Evolutionary conservation across 768 basidiomycete genomes (phyloP), one percentile per base, ranked within the genome.

Genomic region (Amanita jacksonii): DNA sequence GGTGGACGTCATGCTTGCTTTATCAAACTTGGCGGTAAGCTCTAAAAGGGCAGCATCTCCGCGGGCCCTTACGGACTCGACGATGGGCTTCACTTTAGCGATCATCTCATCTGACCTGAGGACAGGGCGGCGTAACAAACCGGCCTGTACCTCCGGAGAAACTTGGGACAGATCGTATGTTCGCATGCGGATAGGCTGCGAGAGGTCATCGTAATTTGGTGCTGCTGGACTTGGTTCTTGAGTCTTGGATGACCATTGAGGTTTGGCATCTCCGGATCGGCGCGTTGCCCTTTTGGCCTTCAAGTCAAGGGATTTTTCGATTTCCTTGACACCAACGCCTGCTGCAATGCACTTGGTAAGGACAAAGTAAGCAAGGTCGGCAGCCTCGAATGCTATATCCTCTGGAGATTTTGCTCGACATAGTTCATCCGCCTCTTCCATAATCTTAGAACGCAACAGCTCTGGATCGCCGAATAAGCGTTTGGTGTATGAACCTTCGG

Each of bases 341-440:
- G 79, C 72, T 36, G 83, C 75, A 16, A 88, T 70, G 57, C 94
- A 97, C 51, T 83, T 81, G 16, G 86, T 77, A 53, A 99, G 63
- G 1, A 85, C 77, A 57, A 99, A 99, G 67, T 98, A 99, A 32
- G 94, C 55, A 18, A 99, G 68, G 64, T 99, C 96, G 1, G 93
- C 94, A 5, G 92, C 88, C 62, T 99, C 96, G 49, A 93, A 94
- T 1, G 92, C 86, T 12, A 96, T 68, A 23, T 97, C 88, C 38
- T 85, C 79, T 56, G 76, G 76, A 1, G 77, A 76, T 52, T 77
- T 68, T 18, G 89, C 89, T 13, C 72, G 71, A 58, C 91, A 94
- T n/a, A 99, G 74, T 61, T 99, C 96, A 54, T 94, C 88, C 0
- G 96, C 96, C 60, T 99, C 96, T 62, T 99, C 96, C 81, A 86